Evolutionary conservation across 176 grass and related monocot genomes (phyloP), one percentile per base, ranked within the genome.

Genomic region (Oryza punctata): DNA sequence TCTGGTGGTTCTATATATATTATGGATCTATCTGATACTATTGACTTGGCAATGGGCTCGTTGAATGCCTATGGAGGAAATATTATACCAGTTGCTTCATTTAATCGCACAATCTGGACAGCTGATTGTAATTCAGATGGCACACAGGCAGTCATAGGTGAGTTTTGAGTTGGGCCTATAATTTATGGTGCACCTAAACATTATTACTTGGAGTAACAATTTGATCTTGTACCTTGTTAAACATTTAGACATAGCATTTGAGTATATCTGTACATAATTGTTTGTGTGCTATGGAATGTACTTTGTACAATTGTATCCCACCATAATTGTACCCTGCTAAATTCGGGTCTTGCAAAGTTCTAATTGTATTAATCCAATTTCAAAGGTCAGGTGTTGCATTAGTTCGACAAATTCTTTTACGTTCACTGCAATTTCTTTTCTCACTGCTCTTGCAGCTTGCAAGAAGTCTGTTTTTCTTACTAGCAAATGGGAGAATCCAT

Each of bases 101-200:
- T 91, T 67, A 78, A 89, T 35, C 73, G 59, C 49, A 94, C 92
- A 65, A 77, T 94, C 63, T 94, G 85, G 85, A 83, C 89, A 63
- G 81, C 73, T 87, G 92, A 94, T 83, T 94, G 84, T 72, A 91
- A 76, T 73, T 78, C 64, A 33, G 77, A 87, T 77, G 69, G 87
- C 28, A 87, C 84, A 47, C 87, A 77, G 35, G 92, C 75, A 76
- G 81, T 84, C 68, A 54, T 94, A 43, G 92, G 92, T 94, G 38
- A 89, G 89, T 91, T 79, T 61, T 84, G 40, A 88, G 43, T 47
- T 23, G 14, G 32, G 12, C 3, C 21, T 78, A 52, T 44, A 23
- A 19, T 69, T 72, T 82, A 67, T 23, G 35, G 19, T 66, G 12
- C 18, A 46, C 30, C 27, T 21, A 25, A 77, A 68, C n/a, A 65